Base-by-base conservation (phyloP, 305 asterid genomes). In the Fraxinus nigra region DNA sequence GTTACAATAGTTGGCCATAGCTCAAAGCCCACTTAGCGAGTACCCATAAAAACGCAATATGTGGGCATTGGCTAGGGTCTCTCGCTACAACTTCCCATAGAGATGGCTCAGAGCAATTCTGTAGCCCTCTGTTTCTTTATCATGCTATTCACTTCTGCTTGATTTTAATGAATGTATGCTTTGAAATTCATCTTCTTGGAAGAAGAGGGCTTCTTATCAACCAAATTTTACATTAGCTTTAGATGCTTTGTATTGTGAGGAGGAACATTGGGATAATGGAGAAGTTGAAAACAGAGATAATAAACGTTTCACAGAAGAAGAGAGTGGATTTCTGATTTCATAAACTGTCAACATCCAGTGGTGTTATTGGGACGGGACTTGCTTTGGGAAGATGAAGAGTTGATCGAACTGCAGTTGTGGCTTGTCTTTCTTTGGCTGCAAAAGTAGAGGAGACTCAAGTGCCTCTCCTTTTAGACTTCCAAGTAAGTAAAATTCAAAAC, bases 361-460 rank as follows among this genome's bases (percentile, higher is more conserved):
- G 83, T 65, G 10, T 69, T 82, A 13, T 48, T 76, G 54, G 89
- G 82, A 33, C 84, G 86, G n/a, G 90, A 86, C 0, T 75, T 81
- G 73, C 70, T 79, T 14, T 78, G 89, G 91, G 93, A 79, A 48
- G 91, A 88, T 11, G 94, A 87, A 28, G 91, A 92, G 82, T 72
- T 92, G 77, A 67, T 24, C 26, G 1, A 24, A 0, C 1, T 0
- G 26, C 26, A 0, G 26, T 1, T 24, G 26, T 24, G 26, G 26
- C 26, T 24, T 24, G 26, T 24, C 26, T 24, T 24, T 24, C 26
- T 24, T 24, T 24, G 26, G 26, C 26, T 24, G 26, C 26, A 24
- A 24, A 24, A 24, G 26, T 24, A 24, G 26, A 24, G 0, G 26
- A 24, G 26, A 24, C 26, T 24, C 26, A 24, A 24, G 26, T 24